Base-by-base conservation (phyloP, 352 stramenopile species). In the Globisporangium sylvaticum region DNA sequence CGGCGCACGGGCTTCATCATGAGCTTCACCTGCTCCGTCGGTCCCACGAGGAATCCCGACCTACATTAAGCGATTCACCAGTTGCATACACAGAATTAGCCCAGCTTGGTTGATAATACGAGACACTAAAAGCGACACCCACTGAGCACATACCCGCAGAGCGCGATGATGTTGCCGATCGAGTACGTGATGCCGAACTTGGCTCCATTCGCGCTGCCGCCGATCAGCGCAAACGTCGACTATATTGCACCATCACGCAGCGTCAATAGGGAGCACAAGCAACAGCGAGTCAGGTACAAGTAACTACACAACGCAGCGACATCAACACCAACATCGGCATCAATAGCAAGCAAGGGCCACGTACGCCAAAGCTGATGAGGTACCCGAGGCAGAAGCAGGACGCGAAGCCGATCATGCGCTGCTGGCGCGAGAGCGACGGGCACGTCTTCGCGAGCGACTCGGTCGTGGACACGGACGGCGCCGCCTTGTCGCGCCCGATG, bases 1-100 rank as follows among this genome's bases (percentile, higher is more conserved):
- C 88, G 80, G 0, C 88, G 84, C 59, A 93, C 76, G 25, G 88
- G 88, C 66, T 94, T 93, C 70, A 93, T 89, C 88, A 95, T 95
- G 65, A 92, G 83, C 71, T 94, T 94, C 62, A 89, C 64, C 58
- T 95, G 88, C 78, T 94, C 84, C 73, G 70, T 83, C 0, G 85
- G 88, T 4, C 88, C 88, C 3, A 92, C 88, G 0, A 95, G 78
- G 58, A 95, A 95, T 0, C 85, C 88, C 4, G 88, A 95, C 0
- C 87, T 92, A 39, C n/a, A n/a, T n/a, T n/a, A 18, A 10, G 4
- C 31, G 15, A 48, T 37, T 31, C 37, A 59, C 9, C n/a, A 1
- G 18, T 1, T 14, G 14, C 25, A 56, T 39, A n/a, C 27, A 3
- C 0, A 14, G 12, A 7, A 22, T 52, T 14, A 57, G 25, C 6